Base-by-base conservation (phyloP, 257 asterid genomes). In the Solanum infundibuliforme region DNA sequence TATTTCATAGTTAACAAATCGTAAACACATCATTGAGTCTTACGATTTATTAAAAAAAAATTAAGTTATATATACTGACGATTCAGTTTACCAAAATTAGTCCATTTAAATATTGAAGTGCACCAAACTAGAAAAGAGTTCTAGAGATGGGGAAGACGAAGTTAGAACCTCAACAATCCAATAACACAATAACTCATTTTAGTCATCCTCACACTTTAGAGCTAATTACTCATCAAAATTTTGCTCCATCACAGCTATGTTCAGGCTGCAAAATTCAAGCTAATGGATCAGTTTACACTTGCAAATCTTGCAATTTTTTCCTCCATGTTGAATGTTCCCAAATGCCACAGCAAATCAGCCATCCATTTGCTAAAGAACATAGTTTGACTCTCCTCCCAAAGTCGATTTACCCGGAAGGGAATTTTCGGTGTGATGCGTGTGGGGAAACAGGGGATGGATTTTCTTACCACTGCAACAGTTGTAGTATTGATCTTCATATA, bases 271-370 rank as follows among this genome's bases (percentile, higher is more conserved):
- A 89, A 4, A 92, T 90, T 79, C 52, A 86, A 3, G 89, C 88
- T 52, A 84, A 90, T 7, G 94, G 93, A 12, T 55, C 25, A 1
- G 35, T 94, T 65, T 95, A 94, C 88, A 71, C 90, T 8, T 95
- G 97, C 91, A 89, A 89, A 9, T 2, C 69, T 7, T 93, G 97
- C 93, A 84, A 87, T 73, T 94, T 55, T 74, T 91, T 90, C 85
- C 97, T 95, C 36, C 96, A 94, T 89, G 36, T 73, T 5, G 87
- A 83, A 41, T 95, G 98, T 87, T 88, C 91, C 90, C 85, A 92
- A 58, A 87, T 94, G 96, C 97, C 96, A 5, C 68, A 9, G 11
- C 75, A 83, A 82, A 92, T 94, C 90, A 87, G 90, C 2, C 98
- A 95, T 85, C 95, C 94, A 52, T 95, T 86, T 79, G 93, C 92